phyloP scores from a whole-genome alignment of 305 asterid genomes.

The Solanum hybrid region DNA sequence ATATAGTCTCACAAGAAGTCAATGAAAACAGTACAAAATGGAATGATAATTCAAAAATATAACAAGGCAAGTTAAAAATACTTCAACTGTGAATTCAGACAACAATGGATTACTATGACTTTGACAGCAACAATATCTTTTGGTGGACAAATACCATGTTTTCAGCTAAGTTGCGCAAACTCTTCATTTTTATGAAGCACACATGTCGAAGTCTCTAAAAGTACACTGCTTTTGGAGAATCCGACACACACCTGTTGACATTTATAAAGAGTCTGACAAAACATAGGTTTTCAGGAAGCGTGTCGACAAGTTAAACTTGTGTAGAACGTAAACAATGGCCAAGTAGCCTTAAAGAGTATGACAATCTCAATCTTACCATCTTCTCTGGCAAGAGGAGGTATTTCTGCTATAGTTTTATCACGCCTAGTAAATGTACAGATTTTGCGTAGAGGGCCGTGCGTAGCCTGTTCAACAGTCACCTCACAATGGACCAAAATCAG shows the following conservation, averaged over 20 bases:
- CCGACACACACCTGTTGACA: too few species aligned
- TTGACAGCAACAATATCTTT: neutral
- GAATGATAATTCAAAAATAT: neutral
- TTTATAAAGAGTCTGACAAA: too few species aligned
- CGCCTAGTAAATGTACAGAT: neutral
- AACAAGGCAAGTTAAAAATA: neutral
- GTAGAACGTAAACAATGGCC: neutral
- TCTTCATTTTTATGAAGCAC: neutral
- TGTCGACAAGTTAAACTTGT: neutral
- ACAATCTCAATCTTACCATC: neutral
- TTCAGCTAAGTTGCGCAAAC: neutral
- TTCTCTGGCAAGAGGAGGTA: neutral
- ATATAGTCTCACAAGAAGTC: neutral
- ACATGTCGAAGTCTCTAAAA: neutral
- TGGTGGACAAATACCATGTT: neutral
- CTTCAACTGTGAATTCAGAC: neutral
- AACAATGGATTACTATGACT: neutral
- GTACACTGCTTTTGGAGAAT: neutral
- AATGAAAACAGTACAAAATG: neutral
- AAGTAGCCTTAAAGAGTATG: neutral
- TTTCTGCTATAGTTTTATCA: accelerated
- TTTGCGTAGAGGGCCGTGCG: neutral
- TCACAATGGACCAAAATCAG: neutral
- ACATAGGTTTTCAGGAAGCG: too few species aligned
- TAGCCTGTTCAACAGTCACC: neutral